These are phyloP conservation scores for Rhododendron henanense DNA, from an alignment of 148 eudicot species.

Conservation along the genomic window DNA sequence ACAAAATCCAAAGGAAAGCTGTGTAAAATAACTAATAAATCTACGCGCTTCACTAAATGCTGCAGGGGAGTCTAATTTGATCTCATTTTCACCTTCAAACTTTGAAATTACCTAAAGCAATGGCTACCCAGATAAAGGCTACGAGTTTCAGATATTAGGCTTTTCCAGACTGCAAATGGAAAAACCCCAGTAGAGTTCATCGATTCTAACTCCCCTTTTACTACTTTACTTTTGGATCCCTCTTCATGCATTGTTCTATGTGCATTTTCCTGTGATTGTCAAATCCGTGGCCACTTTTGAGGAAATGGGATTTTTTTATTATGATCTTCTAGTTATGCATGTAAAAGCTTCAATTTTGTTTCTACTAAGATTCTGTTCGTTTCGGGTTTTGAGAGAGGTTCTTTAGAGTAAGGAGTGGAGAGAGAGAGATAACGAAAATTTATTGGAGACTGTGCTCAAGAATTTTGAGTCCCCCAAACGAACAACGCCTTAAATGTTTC, in stretches of 20 bases:
- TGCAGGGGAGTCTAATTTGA: background rate
- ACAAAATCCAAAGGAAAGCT: too few relatives aligned
- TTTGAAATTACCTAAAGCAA: background rate
- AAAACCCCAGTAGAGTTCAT: conserved; percentile 4
- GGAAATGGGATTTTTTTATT: background rate
- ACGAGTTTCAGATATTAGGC: background rate
- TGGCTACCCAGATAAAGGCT: conserved; percentile 7
- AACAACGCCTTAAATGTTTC: too few relatives aligned
- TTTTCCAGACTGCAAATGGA: conserved; percentile 11
- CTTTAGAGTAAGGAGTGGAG: too few relatives aligned
- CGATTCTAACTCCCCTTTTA: background rate
- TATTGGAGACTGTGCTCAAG: too few relatives aligned
- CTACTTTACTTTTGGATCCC: background rate
- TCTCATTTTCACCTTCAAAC: background rate
- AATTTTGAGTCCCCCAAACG: too few relatives aligned
- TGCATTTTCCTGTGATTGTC: background rate
- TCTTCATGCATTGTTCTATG: background rate
- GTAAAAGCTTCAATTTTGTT: background rate
- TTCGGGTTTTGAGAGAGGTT: too few relatives aligned
- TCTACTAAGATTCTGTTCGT: too few relatives aligned
- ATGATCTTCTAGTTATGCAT: background rate
- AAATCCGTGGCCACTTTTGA: background rate
- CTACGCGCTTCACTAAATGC: too few relatives aligned
- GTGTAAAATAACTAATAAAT: too few relatives aligned
- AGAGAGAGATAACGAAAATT: too few relatives aligned